phyloP scores from a whole-genome alignment of 257 asterid genomes.

The Plantago elongata region DNA sequence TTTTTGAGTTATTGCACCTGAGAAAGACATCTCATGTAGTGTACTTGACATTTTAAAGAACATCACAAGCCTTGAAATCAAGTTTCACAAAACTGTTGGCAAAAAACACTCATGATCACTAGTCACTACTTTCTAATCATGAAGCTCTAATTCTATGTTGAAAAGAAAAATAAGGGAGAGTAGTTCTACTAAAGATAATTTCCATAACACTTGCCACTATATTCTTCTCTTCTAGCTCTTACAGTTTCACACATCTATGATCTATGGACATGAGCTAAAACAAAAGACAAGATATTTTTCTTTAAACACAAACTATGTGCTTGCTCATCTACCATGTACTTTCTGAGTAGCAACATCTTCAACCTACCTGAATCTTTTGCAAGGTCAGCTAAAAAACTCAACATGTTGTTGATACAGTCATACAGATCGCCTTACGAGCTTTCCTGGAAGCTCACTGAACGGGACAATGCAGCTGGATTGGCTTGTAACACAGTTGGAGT shows the following conservation, averaged over 20 bases:
- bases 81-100: too few relatives aligned
- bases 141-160: slow-evolving; percentile 13
- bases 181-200: not conserved
- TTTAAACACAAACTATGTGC: slow-evolving; percentile 6
- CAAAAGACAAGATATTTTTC: slow-evolving; percentile 10
- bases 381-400: not conserved
- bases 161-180: not conserved
- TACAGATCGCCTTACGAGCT: slow-evolving; percentile 30
- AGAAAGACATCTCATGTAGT: too few relatives aligned
- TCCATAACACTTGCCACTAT: slow-evolving; percentile 30
- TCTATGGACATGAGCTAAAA: slow-evolving; percentile 26
- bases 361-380: slow-evolving; percentile 12
- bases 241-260: slow-evolving; percentile 15
- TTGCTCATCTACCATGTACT: slow-evolving; percentile 13
- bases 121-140: slow-evolving; percentile 12
- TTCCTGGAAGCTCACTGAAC: slow-evolving; percentile 73
- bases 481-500: slow-evolving; percentile 57
- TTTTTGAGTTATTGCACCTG: too few relatives aligned
- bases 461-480: slow-evolving; percentile 82
- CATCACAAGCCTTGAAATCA: not conserved
- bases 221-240: slow-evolving; percentile 25
- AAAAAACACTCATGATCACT: too few relatives aligned
- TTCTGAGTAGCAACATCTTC: not conserved
- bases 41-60: not conserved
- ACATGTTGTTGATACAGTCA: too few relatives aligned